Evolutionary conservation across 129 eudicot species (phyloP).

Genomic region (Chrysanthemum makinoi): DNA sequence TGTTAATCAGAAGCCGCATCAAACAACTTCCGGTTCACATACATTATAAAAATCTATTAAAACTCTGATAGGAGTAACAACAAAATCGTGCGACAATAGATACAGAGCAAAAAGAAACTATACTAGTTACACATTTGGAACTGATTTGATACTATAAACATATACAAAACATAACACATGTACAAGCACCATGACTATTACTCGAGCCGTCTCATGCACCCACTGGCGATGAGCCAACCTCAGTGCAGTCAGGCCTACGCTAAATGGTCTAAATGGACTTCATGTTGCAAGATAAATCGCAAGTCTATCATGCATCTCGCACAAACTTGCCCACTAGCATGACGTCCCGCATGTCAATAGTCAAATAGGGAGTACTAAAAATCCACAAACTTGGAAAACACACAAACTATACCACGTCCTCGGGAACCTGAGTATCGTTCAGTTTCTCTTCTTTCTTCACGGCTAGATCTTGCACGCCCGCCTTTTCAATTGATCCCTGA

Average conservation of each 20-base stretch:
- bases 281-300: not conserved
- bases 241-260: not conserved
- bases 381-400: not conserved
- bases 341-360: not conserved
- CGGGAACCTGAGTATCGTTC: constrained; percentile 13
- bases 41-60: too few relatives aligned
- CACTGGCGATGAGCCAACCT: not conserved
- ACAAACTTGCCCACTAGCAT: too few relatives aligned
- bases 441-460: constrained; percentile 23
- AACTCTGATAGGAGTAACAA: too few relatives aligned
- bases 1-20: too few relatives aligned
- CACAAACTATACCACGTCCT: constrained; percentile 35
- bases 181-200: too few relatives aligned
- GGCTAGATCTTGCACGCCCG: constrained; percentile 20
- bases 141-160: not conserved
- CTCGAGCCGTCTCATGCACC: too few relatives aligned
- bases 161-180: too few relatives aligned
- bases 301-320: not conserved
- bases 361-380: not conserved
- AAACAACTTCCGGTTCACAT: too few relatives aligned
- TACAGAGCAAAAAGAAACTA: not conserved
- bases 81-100: not conserved
- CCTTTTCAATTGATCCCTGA: constrained; percentile 31
- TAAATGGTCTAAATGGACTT: not conserved
- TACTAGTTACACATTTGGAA: not conserved